A percentile compares a stretch with the other conserved stretches of the same genome.
Conservation (phyloP, 2,329 filamentous ascomycete genomes). For the Xylaria arbuscula region DNA sequence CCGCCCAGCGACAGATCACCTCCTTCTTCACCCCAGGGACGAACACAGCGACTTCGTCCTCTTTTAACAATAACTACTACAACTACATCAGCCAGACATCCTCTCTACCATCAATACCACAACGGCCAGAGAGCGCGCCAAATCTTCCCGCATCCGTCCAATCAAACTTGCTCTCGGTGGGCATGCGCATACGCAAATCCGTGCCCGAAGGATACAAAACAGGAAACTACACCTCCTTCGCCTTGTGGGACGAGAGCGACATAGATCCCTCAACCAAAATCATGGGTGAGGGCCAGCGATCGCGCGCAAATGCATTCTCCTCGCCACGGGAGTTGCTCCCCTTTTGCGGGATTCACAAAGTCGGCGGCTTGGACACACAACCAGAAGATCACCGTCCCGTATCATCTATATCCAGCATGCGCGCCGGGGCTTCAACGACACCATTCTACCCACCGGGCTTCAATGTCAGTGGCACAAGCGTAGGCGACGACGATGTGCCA, state of each 20-base stretch:
- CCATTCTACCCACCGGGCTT: constrained; percentile 37
- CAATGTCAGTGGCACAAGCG: constrained; percentile 35
- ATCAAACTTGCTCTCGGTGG: constrained; percentile 86
- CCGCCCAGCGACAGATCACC: constrained; percentile 71
- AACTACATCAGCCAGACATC: constrained; percentile 12
- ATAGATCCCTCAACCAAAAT: constrained; percentile 9
- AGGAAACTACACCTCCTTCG: constrained; percentile 63
- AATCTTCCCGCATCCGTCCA: constrained; percentile 74
- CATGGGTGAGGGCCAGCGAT: constrained; percentile 40
- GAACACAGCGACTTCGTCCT: constrained; percentile 40
- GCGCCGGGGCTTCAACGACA: constrained; percentile 17
- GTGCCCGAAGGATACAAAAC: constrained; percentile 96
- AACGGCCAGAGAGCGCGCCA: constrained; percentile 50
- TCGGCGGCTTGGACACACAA: constrained; percentile 75
- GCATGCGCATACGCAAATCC: constrained; percentile 93
- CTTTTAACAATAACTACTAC: constrained; percentile 43
- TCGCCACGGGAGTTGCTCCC: constrained; percentile 74
- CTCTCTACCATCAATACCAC: constrained; percentile 40
- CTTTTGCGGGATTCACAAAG: constrained; percentile 83
- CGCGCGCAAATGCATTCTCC: constrained; percentile 47
- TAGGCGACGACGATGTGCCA: constrained; percentile 52
- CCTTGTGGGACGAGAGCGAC: constrained; percentile 61
- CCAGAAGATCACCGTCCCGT: constrained; percentile 52
- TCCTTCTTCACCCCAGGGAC: constrained; percentile 64
- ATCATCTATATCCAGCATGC: constrained; percentile 38